Evolutionary conservation across 78 protist genomes (phyloP), one percentile per base, ranked within the genome.

Genomic region (Mastigamoeba balamuthi): DNA sequence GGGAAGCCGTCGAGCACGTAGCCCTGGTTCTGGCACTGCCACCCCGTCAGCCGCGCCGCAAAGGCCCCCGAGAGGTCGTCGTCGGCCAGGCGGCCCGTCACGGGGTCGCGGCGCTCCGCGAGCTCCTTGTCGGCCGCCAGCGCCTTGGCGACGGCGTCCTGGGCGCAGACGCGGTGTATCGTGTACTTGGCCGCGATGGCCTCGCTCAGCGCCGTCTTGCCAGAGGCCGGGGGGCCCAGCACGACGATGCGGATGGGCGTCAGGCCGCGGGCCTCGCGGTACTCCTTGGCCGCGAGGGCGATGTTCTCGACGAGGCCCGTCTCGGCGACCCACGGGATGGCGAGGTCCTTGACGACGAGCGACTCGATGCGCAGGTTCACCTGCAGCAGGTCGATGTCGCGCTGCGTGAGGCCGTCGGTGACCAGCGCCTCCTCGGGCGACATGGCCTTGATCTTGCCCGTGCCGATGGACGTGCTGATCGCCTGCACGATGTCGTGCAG

Each of bases 1-100:
- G 89, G 92, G 10, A 43, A 75, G 28, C 92, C 92, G 29, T 78
- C 82, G 23, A 88, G 75, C n/a, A 88, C 67, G 17, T 53, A 88
- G 40, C 92, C 92, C 8, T 75, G 86, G 70, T 84, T 88, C 23
- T 37, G 75, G 66, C 92, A 88, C 9, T 1, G 69, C 30, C n/a
- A 4, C 23, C 70, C 35, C 9, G 29, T 28, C 23, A 86, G 40
- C 71, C 66, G 72, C 23, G 6, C 74, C 23, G 71, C 42, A 17
- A 74, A 0, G 17, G 71, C 66, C 30, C 29, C 66, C 5, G 38
- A 37, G 37, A n/a, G 35, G 0, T 69, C 43, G 17, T 35, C 83
- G 33, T 69, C 75, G 33, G 48, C 28, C 0, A 40, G 3, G 29
- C 39, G 40, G 68, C 29, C 68, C 8, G 3, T 35, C 8, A n/a